These are phyloP conservation scores for Colletotrichum zoysiae DNA, from an alignment of 2,329 filamentous ascomycete species.

Conservation along the genomic window DNA sequence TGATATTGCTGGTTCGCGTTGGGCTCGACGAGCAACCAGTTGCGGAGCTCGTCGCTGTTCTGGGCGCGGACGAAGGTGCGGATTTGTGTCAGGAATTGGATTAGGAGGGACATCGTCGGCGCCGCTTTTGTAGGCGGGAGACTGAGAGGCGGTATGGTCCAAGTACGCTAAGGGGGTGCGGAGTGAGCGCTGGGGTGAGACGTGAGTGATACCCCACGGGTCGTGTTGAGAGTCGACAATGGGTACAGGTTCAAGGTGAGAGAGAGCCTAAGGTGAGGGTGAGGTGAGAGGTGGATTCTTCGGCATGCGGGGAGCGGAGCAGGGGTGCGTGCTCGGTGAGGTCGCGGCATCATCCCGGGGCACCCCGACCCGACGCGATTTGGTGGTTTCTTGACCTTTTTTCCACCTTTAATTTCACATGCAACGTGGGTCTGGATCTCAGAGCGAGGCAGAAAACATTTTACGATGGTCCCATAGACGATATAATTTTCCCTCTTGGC, in stretches of 20 bases:
- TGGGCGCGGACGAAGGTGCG: conserved; percentile 71
- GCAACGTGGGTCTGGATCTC: too few relatives aligned
- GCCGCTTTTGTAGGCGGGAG: conserved; percentile 9
- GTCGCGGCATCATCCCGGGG: background rate
- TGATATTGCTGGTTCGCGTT: conserved; percentile 76
- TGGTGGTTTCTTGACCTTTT: background rate
- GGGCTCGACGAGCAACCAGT: conserved; percentile 82
- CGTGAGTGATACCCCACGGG: background rate
- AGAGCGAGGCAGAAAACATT: too few relatives aligned
- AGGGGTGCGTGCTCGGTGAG: conserved; percentile 27
- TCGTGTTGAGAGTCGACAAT: conserved; percentile 18
- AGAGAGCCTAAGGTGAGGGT: conserved; percentile 14
- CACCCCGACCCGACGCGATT: background rate
- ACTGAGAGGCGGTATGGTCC: background rate
- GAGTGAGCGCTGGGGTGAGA: conserved; percentile 2
- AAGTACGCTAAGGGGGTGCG: background rate
- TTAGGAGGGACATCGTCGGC: conserved; percentile 69
- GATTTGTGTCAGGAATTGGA: conserved; percentile 77
- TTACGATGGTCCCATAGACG: background rate
- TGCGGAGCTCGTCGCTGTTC: conserved; percentile 74
- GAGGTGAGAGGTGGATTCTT: conserved; percentile 34
- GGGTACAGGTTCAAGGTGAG: conserved; percentile 15
- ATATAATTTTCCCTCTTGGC: conserved; percentile 2
- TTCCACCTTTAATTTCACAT: background rate
- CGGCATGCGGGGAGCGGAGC: conserved; percentile 18